Evolutionary conservation across 2,329 filamentous ascomycete genomes (phyloP), one percentile per base, ranked within the genome.

Genomic region (Seiridium cupressi): DNA sequence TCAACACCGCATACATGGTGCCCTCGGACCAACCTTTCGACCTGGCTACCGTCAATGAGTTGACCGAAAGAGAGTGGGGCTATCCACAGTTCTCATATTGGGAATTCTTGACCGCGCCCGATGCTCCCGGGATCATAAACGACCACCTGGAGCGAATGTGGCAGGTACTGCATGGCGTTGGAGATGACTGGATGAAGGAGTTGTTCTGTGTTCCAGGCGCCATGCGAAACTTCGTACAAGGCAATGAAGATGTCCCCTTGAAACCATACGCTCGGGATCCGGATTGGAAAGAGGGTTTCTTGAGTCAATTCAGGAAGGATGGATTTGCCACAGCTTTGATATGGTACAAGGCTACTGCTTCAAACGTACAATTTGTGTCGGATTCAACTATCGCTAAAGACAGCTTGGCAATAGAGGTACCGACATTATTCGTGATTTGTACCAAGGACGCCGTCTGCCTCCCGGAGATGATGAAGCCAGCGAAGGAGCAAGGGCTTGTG

Each of bases 251-350:
- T 10, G 68, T 71, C 42, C 63, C 69, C 9, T 55, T 76, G 31
- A 71, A 72, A 34, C 47, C 66, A 0, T 79, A 77, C 48, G 76
- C 74, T 5, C 68, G 70, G 53, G 64, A 73, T 44, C 38, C 59
- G 35, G 31, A 4, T 5, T 18, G 49, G 35, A 36, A 44, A 11
- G n/a, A 51, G 6, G 38, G 42, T 5, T 79, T 76, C 66, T 65
- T 77, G 9, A 61, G 70, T 10, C 68, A 68, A 10, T 72, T 77
- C 65, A 58, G 53, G 4, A 64, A 66, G 8, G 72, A 69, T 31
- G 71, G 75, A 1, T 71, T 76, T 51, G 72, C 69, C 34, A 69
- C 66, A 2, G 71, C 76, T 4, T 64, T 76, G 59, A 70, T 72
- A 61, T 78, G 73, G 67, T 79, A 79, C 60, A 67, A 69, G 51